Evolutionary conservation across 192 early-diverging fungal species (phyloP), one percentile per base, ranked within the genome.

Genomic region (Gaertneriomyces sp.): DNA sequence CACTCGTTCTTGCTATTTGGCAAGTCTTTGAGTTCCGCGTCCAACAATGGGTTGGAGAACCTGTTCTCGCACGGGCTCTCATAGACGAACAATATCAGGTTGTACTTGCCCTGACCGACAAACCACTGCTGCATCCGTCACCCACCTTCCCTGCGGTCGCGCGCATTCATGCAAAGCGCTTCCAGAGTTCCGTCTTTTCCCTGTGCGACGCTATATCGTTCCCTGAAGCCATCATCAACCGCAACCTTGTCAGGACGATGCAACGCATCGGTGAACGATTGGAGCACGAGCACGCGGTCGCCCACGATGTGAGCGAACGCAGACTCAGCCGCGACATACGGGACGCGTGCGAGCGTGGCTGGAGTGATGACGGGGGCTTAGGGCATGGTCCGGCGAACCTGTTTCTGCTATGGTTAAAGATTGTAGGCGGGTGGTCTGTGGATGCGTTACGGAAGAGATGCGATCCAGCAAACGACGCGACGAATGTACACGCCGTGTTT

Each of bases 1-100:
- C 81, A 10, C 71, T 83, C 10, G 45, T 83, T 44, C 66, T 83
- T 42, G 73, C 81, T 4, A 38, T 83, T 5, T 83, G 81, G 81
- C 81, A 83, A 68, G 81, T 83, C 6, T 83, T 83, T 73, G 79
- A 83, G 62, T 74, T 74, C 54, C 69, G 75, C 33, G 79, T 78
- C 6, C 63, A 69, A 42, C 78, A 83, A 58, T 83, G 79, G 79
- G 73, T 83, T 40, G 79, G 79, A 5, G 53, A 74, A 52, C 61
- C 73, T 2, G 61, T 66, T 0, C 69, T 83, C 12, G 70, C 74
- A 19, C 47, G 63, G 5, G 60, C 63, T 6, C 58, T 83, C 41
- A 64, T 83, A 39, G 72, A 76, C 55, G 77, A 76, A 40, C 78
- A 83, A 64, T 70, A 75, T 39, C 60, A 76, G 16, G 67, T 83